A percentile compares a stretch with the other conserved stretches of the same genome.
Conservation (phyloP, 2,329 filamentous ascomycete genomes). For the Penicillium olsonii region DNA sequence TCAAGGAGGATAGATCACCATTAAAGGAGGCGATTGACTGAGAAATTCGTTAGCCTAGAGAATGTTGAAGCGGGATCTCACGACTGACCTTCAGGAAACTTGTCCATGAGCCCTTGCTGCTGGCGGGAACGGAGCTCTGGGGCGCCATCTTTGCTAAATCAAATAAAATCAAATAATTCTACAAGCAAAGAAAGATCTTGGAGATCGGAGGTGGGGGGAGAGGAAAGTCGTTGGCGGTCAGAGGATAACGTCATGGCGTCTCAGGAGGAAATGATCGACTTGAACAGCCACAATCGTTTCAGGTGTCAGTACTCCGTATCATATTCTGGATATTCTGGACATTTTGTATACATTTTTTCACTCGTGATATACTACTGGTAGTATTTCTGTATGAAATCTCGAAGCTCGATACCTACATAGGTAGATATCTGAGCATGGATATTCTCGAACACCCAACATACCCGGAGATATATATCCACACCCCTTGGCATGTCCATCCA, state of each 20-base stretch:
- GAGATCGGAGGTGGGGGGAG: slow-evolving; percentile 7
- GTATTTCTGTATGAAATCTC: too few species aligned
- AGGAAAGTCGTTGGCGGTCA: slow-evolving; percentile 23
- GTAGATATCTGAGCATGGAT: too few species aligned
- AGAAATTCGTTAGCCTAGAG: slow-evolving; percentile 9
- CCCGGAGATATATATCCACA: too few species aligned
- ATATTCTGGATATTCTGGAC: too few species aligned
- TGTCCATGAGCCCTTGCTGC: slow-evolving; percentile 49
- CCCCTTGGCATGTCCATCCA: too few species aligned
- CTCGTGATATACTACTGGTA: too few species aligned
- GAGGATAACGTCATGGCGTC: slow-evolving; percentile 25
- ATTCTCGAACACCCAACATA: too few species aligned
- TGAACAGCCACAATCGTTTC: slow-evolving; percentile 8
- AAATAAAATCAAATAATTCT: neutral
- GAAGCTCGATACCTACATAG: too few species aligned
- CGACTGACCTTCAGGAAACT: slow-evolving; percentile 49
- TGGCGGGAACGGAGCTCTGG: slow-evolving; percentile 41
- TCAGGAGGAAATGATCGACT: neutral
- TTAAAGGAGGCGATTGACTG: slow-evolving; percentile 77
- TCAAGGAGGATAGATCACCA: slow-evolving; percentile 77
- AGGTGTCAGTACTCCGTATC: neutral
- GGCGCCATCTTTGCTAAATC: slow-evolving; percentile 41
- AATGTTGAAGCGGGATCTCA: neutral
- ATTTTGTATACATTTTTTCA: too few species aligned
- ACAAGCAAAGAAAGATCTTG: neutral